Base-by-base conservation (phyloP, 169 alveolate species). In the Cryptosporidium meleagridis region DNA sequence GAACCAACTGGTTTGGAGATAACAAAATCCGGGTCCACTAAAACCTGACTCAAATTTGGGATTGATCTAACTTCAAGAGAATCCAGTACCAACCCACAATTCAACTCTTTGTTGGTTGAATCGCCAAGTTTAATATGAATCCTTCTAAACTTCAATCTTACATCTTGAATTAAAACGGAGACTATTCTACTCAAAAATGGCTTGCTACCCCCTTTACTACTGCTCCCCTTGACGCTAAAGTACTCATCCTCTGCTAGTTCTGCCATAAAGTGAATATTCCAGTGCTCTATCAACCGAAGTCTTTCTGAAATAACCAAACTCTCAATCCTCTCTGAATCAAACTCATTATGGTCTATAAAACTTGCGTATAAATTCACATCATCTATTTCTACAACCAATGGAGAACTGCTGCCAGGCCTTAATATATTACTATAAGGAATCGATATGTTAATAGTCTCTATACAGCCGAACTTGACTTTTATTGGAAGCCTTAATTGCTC, bases 201-300 rank as follows among this genome's bases (percentile, higher is more conserved):
- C 48, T 80, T 59, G 41, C 52, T 80, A 16, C 51, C 70, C 2
- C 53, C 51, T 41, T 61, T 41, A 31, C 70, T 31, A 1, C 29
- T 59, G 18, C 39, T 44, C 26, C 89, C 89, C 26, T 62, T 80
- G 33, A 59, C 16, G 7, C 37, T 80, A 58, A 80, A 80, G 51
- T 73, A 73, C 26, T 80, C 89, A 33, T 80, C 89, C 44, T 80
- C 89, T 12, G 89, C 89, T 37, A 80, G 41, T 31, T 80, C 89
- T 21, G 89, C 59, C 62, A 80, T 59, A 31, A 80, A 65, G 10
- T 48, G 73, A 26, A 80, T 62, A 37, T 80, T 80, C 89, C 89
- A 80, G 33, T 80, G 89, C 51, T 80, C 89, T 35, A 80, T 80
- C 31, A 80, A 23, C n/a, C 75, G 44, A 6, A 80, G 67, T 62